Base-by-base conservation (phyloP, 495 filamentous ascomycete genomes). In the Tuber indicum region DNA sequence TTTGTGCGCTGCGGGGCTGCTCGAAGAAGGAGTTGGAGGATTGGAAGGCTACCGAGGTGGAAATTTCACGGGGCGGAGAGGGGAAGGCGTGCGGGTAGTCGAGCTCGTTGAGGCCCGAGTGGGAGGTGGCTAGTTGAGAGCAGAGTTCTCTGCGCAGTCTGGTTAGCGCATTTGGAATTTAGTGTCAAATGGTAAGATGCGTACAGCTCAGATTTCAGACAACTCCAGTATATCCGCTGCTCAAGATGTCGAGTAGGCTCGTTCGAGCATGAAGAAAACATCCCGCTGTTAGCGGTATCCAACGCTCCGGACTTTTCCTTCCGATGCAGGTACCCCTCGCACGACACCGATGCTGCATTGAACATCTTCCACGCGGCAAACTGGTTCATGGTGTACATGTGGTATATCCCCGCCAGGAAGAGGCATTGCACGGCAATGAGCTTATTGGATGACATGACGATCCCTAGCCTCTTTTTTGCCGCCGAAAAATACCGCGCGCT, bases 351-450 rank as follows among this genome's bases (percentile, higher is more conserved):
- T 7, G 84, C 84, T 43, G 81, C 80, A 36, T 82, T 82, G 42
- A 82, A 82, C 80, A 82, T 82, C 72, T 82, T 82, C 81, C 81
- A 82, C 14, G 80, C 81, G 12, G 81, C 76, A 39, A 82, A 82
- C 41, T 82, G 81, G 32, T 82, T 78, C 77, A 82, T 82, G 41
- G 80, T 82, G 52, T 82, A 82, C 81, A 82, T 82, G 72, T 79
- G 79, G 71, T 83, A 80, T 74, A 84, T 84, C 16, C 81, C 81
- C n/a, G 80, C 81, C 19, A 82, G 76, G 36, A 82, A 82, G n/a
- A 82, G 52, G 44, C 81, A 82, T 47, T 82, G 81, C n/a, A 82
- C 80, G 10, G 74, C 81, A 45, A 75, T 82, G 70, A 76, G 82
- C 47, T 82, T 82, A 44, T 82, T 82, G 26, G 79, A 77, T n/a